Base-by-base conservation (phyloP, 352 stramenopile genomes). In the Aphanomyces euteiches region DNA sequence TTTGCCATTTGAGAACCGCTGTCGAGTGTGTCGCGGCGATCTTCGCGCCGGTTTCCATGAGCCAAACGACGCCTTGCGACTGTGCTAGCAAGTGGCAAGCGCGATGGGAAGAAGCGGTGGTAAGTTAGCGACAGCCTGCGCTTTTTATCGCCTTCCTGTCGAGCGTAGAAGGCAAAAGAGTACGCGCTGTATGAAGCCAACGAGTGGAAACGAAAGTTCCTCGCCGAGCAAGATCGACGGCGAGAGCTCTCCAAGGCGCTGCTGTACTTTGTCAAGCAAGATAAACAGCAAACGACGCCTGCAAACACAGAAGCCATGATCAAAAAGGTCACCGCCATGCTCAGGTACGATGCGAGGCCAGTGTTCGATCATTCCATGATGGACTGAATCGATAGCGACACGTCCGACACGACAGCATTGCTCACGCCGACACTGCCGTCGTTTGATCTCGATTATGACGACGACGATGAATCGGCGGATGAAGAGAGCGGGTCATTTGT, bases 391-490 rank as follows among this genome's bases (percentile, higher is more conserved):
- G 40, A 8, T 38, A 79, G 73, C 56, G 74, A 72, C 75, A 47
- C 72, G 7, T 76, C 90, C 68, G 79, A 89, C 53, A 82, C 87
- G 28, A 82, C 78, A 3, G 82, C 76, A 61, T 72, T 95, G 41
- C 72, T 95, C 58, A 95, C 85, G 72, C 87, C 87, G 56, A 93
- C 87, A 53, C 75, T 95, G 19, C 90, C 85, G 45, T 93, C 87
- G 3, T 95, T 95, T 56, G 87, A 95, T 73, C 89, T 95, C 78
- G 87, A 95, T 28, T 85, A 92, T 58, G 77, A 83, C 37, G 80
- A 89, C 63, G 84, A 82, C 5, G 81, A 78, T 54, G 77, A 83
- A 72, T 78, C 74, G 3, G 60, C 67, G 0, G 74, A 79, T 34
- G 65, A 73, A 13, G 78, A 72, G 17, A 61, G 73, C 5, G 70